Evolutionary conservation across 768 basidiomycete genomes (phyloP), one percentile per base, ranked within the genome.

Genomic region (Naganishia vishniacii): DNA sequence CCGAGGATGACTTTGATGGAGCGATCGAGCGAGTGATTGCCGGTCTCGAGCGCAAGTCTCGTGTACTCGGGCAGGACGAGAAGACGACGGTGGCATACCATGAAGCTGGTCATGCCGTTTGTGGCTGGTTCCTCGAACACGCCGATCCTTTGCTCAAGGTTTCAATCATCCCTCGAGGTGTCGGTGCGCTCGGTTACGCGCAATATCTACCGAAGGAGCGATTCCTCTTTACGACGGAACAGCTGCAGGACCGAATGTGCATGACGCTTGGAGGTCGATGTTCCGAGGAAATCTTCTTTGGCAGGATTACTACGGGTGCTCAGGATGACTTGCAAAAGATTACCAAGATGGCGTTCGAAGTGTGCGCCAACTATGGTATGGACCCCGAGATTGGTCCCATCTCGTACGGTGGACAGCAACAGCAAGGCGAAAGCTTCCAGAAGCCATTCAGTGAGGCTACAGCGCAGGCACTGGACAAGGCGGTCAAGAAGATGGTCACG

Each of bases 391-490:
- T 99, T 67, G 95, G 95, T 1, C 95, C 95, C 1, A 89, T 99
- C 67, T 93, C 49, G 20, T 99, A 98, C 73, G 91, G 92, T 56
- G 88, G 89, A n/a, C 82, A 85, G 48, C 84, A 89, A 68, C 87
- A 86, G 28, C 82, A 88, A 47, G 86, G 86, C 46, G 91, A 94
- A 74, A 81, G 83, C 59, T 94, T 91, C 87, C 89, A 89, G 59
- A 99, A 99, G 76, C 95, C 94, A 5, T 99, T 98, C 81, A 91
- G 89, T 70, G 95, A 99, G 82, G 89, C 88, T 78, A 98, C 95
- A 0, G 90, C 88, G 1, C 89, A 98, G 80, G 88, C 92, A 82
- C 80, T 98, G 16, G 95, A 99, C 56, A 70, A 70, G 47, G 77
- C 92, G 78, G 93, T 98, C 23, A 87, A 91, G 74, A 92, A 89